phyloP scores from a whole-genome alignment of 1,139 yeast species.

The Diutina pseudorugosa region DNA sequence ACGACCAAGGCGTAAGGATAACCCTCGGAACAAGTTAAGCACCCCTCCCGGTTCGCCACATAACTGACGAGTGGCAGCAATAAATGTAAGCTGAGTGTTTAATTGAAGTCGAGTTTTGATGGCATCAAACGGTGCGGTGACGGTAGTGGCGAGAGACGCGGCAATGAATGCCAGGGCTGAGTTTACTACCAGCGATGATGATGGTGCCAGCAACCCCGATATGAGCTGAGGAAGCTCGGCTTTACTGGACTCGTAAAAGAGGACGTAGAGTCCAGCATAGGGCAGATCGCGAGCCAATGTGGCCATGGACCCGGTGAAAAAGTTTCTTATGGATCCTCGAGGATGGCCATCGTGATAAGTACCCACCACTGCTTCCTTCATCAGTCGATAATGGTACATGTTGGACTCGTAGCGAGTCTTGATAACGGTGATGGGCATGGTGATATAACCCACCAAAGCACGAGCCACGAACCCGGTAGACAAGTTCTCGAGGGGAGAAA shows the following conservation, averaged over 20 bases:
- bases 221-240: conserved; percentile 17
- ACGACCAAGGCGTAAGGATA: conserved; percentile 67
- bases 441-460: conserved; percentile 69
- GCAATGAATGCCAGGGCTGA: conserved; percentile 61
- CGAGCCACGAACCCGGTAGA: conserved; percentile 70
- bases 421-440: conserved; percentile 97
- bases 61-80: conserved; percentile 22
- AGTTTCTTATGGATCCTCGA: conserved; percentile 39
- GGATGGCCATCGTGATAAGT: conserved; percentile 30
- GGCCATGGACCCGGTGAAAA: conserved; percentile 79
- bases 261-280: conserved; percentile 84
- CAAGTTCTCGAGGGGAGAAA: conserved; percentile 60
- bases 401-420: conserved; percentile 84
- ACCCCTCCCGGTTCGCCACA: conserved; percentile 45
- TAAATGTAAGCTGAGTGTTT: conserved; percentile 9
- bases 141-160: conserved; percentile 68
- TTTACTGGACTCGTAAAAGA: conserved; percentile 71
- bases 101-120: conserved; percentile 86
- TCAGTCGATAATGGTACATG: conserved; percentile 54
- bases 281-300: conserved; percentile 91
- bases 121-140: conserved; percentile 94
- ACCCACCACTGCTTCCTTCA: conserved; percentile 48
- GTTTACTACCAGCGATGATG: conserved; percentile 20
- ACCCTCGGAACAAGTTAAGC: conserved; percentile 64
- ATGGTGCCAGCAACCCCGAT: conserved; percentile 7